phyloP scores from a whole-genome alignment of 78 protist genomes.

The Trichosphaerium sp. region DNA sequence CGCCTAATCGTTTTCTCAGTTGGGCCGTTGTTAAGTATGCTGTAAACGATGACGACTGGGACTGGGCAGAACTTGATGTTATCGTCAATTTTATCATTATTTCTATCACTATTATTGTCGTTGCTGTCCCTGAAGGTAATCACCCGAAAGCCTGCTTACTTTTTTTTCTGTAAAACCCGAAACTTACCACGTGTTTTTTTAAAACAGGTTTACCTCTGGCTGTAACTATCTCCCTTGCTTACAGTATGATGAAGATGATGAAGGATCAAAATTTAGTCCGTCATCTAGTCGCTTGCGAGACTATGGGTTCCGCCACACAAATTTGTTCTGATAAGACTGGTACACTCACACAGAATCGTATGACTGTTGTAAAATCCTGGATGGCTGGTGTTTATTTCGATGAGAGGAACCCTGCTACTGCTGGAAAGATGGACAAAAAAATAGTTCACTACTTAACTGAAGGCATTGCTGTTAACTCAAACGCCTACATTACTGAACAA shows the following conservation, averaged over 20 bases:
- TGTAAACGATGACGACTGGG: too few species aligned
- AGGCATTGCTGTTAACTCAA: background rate
- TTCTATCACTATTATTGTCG: slow-evolving; percentile 87
- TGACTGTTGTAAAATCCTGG: slow-evolving; percentile 86
- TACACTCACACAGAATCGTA: slow-evolving; percentile 82
- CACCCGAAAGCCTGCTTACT: background rate
- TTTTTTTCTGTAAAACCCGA: background rate
- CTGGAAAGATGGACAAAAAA: too few species aligned
- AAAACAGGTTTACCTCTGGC: slow-evolving; percentile 90
- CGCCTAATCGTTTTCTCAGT: too few species aligned
- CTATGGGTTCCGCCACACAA: slow-evolving; percentile 86
- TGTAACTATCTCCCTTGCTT: slow-evolving; percentile 94
- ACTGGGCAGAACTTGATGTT: slow-evolving; percentile 14
- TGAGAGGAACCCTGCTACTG: too few species aligned
- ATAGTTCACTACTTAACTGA: background rate
- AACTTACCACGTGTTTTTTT: background rate
- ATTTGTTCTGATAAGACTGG: slow-evolving; percentile 86
- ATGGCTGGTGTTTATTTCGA: too few species aligned
- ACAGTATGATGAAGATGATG: slow-evolving; percentile 84
- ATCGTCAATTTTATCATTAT: slow-evolving; percentile 68
- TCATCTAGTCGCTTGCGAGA: slow-evolving; percentile 90
- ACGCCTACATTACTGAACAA: background rate
- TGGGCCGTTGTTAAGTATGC: too few species aligned
- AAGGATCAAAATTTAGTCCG: slow-evolving; percentile 92
- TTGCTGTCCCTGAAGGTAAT: slow-evolving; percentile 94